Percentiles rank a stretch among this genome's conserved stretches.
phyloP scores from a whole-genome alignment of 805 yeast species.

The Sugiyamaella floridensis region DNA sequence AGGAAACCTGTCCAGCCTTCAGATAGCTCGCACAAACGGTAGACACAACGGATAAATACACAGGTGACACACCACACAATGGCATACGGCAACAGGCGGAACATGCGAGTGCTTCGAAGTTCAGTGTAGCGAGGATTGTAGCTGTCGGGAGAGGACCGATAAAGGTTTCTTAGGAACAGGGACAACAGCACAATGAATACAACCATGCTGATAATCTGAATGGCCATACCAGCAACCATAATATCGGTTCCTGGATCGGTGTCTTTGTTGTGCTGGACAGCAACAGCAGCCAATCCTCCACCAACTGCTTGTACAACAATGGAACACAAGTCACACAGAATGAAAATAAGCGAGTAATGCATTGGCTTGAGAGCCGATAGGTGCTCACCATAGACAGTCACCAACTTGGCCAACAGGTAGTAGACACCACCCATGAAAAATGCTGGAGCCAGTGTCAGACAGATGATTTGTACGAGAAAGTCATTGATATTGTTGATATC shows the following conservation, averaged over 20 bases:
- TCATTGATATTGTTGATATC: conserved; percentile 32
- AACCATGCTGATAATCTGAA: conserved; percentile 67
- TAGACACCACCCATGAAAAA: conserved; percentile 82
- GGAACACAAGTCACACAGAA: conserved; percentile 57
- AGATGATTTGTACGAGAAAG: conserved; percentile 58
- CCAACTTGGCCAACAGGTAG: conserved; percentile 58
- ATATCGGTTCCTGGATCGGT: conserved; percentile 49
- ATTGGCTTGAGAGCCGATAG: conserved; percentile 50
- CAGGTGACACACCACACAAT: conserved; percentile 21
- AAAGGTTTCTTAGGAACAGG: conserved; percentile 31
- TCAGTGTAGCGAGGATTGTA: conserved; percentile 13
- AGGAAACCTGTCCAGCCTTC: conserved; percentile 68
- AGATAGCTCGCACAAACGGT: conserved; percentile 65
- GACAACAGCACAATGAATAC: conserved; percentile 48
- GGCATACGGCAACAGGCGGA: conserved; percentile 13
- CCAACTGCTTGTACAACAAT: conserved; percentile 67
- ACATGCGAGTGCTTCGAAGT: conserved; percentile 6
- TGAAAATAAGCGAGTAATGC: conserved; percentile 57
- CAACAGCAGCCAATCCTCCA: conserved; percentile 61
- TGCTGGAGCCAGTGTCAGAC: conserved; percentile 74
- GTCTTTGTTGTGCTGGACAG: conserved; percentile 30
- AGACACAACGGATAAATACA: conserved; percentile 45
- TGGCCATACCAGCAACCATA: conserved; percentile 72
- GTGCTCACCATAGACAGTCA: conserved; percentile 52
- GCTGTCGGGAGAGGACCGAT: background rate